phyloP scores from a whole-genome alignment of 225 moss, liverwort and hornwort species.

The Neckera pumila region DNA sequence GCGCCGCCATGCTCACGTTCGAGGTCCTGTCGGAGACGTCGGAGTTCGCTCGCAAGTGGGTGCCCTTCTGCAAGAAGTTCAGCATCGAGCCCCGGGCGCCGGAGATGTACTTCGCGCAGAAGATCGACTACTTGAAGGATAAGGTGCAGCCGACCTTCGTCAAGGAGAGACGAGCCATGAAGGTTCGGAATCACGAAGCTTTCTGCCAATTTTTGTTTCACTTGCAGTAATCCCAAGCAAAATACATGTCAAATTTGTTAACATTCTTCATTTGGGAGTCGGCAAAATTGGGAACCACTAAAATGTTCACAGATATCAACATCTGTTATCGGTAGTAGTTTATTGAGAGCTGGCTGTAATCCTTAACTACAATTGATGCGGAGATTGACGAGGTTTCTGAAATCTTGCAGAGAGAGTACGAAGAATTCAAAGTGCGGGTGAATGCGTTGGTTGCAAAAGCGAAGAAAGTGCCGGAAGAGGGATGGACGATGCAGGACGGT shows the following conservation, averaged over 20 bases:
- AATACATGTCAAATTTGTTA: not conserved
- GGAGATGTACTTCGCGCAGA: constrained; percentile 89
- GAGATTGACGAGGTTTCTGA: not conserved
- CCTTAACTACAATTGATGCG: not conserved
- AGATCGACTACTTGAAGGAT: constrained; percentile 91
- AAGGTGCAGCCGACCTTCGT: constrained; percentile 94
- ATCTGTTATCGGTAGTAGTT: not conserved
- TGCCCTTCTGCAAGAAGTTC: constrained; percentile 93
- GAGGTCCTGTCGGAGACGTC: constrained; percentile 78
- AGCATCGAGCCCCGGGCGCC: constrained; percentile 84
- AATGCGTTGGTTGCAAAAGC: constrained; percentile 88
- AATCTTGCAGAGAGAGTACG: constrained; percentile 68
- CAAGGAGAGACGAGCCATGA: constrained; percentile 93
- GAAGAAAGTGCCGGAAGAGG: constrained; percentile 83
- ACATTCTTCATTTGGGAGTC: not conserved
- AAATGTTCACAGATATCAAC: not conserved
- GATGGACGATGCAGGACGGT: constrained; percentile 97
- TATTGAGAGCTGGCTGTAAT: not conserved
- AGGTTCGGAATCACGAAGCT: constrained; percentile 12
- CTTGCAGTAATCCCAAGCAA: not conserved
- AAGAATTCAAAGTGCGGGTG: constrained; percentile 87
- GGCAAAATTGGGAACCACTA: not conserved
- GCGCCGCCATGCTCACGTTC: constrained; percentile 90
- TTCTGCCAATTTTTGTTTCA: not conserved
- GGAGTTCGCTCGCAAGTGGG: constrained; percentile 91